Evolutionary conservation across 2,329 filamentous ascomycete genomes (phyloP), one percentile per base, ranked within the genome.

Genomic region (Amesomyces nigricolor): DNA sequence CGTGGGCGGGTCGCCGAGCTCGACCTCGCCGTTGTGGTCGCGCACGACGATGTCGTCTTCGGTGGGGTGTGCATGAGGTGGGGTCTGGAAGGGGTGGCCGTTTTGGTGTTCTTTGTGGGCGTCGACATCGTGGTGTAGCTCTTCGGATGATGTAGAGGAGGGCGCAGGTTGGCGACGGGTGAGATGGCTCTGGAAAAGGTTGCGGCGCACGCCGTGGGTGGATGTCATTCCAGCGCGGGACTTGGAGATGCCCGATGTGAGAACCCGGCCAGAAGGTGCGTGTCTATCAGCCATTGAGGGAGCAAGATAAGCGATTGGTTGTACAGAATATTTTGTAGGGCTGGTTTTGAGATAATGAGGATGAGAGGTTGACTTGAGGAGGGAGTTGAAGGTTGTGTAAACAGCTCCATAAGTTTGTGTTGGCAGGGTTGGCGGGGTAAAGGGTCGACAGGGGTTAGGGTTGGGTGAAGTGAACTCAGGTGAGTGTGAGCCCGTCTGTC

Each of bases 11-110:
- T 83, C 80, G 14, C 73, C 58, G 5, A 86, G 70, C 66, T 83
- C 78, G 54, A 84, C 77, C 61, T 86, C 82, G 47, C 83, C 83
- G 63, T 85, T 78, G 67, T 78, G 72, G 64, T 86, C 79, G 60
- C 83, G 75, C 45, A 85, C 78, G 8, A 87, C 79, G 56, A 87
- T 85, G 61, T 85, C 82, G 0, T 68, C 69, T 1, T 69, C 65
- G 26, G 71, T 70, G 47, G 66, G 68, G 35, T 78, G 74, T 5
- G 46, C 10, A 32, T 59, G 50, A 19, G 29, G 35, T 19, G 14
- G 58, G 22, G n/a, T 13, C 29, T 43, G 55, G n/a, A 39, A 48
- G 7, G 11, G 32, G 32, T 51, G 47, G 6, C n/a, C 37, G 19
- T 46, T 30, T 5, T 30, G 17, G 11, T 51, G 46, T 14, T 53